phyloP scores from a whole-genome alignment of 768 basidiomycete genomes.

The Phaeotremella skinneri region DNA sequence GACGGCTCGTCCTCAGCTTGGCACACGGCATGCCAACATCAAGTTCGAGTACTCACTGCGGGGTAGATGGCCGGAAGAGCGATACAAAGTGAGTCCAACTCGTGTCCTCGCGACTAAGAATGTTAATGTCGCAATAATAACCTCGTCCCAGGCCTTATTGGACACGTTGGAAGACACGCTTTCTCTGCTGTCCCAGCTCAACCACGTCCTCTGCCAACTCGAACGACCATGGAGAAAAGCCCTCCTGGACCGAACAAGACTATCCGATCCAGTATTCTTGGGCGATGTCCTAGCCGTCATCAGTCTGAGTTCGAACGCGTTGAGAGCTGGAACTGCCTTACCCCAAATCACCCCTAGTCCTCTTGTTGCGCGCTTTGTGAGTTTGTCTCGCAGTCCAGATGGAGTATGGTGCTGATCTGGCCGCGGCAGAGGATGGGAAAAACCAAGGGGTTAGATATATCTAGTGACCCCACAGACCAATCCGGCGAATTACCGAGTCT shows the following conservation, averaged over 20 bases:
- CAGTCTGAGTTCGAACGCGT: conserved; percentile 75
- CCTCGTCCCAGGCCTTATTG: conserved; percentile 28
- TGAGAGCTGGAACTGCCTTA: conserved; percentile 70
- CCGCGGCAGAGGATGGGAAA: conserved; percentile 19
- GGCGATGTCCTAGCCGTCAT: conserved; percentile 81
- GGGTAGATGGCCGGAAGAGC: conserved; percentile 72
- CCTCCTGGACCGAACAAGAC: conserved; percentile 68
- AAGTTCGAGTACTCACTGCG: conserved; percentile 65
- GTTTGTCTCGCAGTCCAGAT: conserved; percentile 46
- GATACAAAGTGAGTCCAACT: conserved; percentile 63
- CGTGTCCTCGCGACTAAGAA: not conserved
- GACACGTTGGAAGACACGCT: conserved; percentile 61
- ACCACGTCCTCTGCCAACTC: conserved; percentile 69
- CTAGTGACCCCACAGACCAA: conserved; percentile 69
- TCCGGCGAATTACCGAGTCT: conserved; percentile 70
- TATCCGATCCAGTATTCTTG: conserved; percentile 75
- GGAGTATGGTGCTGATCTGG: conserved; percentile 50
- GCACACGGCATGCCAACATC: conserved; percentile 18
- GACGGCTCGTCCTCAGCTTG: conserved; percentile 16
- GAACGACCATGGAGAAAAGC: conserved; percentile 76
- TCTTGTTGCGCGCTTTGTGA: conserved; percentile 46
- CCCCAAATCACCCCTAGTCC: conserved; percentile 86
- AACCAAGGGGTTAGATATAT: conserved; percentile 64
- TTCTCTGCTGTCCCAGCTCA: conserved; percentile 67
- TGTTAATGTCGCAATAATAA: not conserved